Evolutionary conservation across 305 asterid genomes (phyloP).

Genomic region (Stenogyne calaminthoides): DNA sequence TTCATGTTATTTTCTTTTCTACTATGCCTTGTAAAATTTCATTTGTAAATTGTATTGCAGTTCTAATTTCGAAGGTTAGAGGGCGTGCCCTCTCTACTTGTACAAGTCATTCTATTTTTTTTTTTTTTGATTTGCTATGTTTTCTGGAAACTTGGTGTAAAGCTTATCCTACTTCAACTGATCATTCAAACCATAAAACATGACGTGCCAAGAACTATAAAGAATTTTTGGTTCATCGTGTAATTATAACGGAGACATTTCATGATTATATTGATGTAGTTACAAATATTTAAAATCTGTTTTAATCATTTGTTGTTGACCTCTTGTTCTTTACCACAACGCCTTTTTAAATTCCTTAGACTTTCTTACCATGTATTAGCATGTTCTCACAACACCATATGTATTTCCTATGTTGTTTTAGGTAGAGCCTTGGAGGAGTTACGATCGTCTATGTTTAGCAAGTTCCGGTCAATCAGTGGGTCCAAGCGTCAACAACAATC

Average conservation of each 20-base stretch:
- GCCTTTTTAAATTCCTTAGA: neutral
- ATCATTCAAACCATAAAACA: neutral
- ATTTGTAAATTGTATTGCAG: neutral
- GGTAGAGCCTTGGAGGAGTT: slow-evolving; percentile 93
- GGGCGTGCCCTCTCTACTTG: neutral
- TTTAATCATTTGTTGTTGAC: neutral
- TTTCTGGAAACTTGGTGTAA: neutral
- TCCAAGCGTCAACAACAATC: slow-evolving; percentile 79
- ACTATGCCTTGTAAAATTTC: neutral
- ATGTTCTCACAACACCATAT: slow-evolving; percentile 9
- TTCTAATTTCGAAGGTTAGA: slow-evolving; percentile 7
- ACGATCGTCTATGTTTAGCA: slow-evolving; percentile 80
- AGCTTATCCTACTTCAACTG: slow-evolving; percentile 4
- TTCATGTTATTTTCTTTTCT: neutral
- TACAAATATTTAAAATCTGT: neutral
- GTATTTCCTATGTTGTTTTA: slow-evolving; percentile 34
- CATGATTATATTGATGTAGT: neutral
- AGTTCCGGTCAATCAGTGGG: slow-evolving; percentile 55
- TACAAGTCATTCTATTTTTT: neutral
- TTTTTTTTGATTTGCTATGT: neutral
- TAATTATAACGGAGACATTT: slow-evolving; percentile 11
- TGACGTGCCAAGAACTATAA: neutral
- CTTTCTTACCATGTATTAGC: slow-evolving; percentile 2
- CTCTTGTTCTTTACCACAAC: slow-evolving; percentile 3
- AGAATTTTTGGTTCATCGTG: neutral